phyloP scores from a whole-genome alignment of 768 basidiomycete genomes.

The Termitomyces sp. region DNA sequence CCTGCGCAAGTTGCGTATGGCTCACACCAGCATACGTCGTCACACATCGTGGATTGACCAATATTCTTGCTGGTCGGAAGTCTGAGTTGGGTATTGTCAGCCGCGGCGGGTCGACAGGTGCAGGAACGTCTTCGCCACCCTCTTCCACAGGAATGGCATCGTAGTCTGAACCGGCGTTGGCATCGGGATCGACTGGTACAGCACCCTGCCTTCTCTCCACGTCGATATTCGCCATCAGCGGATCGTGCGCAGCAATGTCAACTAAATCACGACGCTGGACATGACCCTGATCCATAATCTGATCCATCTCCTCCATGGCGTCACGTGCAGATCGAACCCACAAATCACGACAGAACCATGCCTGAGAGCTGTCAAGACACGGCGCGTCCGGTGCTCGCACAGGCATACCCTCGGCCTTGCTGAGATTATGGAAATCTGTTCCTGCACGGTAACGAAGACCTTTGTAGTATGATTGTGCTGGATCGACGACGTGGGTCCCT shows the following conservation, averaged over 20 bases:
- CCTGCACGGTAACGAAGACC: constrained; percentile 84
- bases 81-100: constrained; percentile 81
- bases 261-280: constrained; percentile 22
- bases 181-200: constrained; percentile 53
- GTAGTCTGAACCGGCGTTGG: constrained; percentile 82
- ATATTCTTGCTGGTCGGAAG: constrained; percentile 83
- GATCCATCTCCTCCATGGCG: constrained; percentile 55
- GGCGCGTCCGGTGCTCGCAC: constrained; percentile 71
- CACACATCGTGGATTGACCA: constrained; percentile 94
- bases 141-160: constrained; percentile 78
- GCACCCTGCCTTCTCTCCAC: constrained; percentile 18
- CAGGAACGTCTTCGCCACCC: constrained; percentile 36
- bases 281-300: constrained; percentile 22
- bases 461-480: constrained; percentile 91
- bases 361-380: constrained; percentile 94
- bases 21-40: constrained; percentile 98
- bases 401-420: constrained; percentile 46
- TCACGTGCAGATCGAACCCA: constrained; percentile 89
- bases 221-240: constrained; percentile 23
- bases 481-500: constrained; percentile 95
- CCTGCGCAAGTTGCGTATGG: constrained; percentile 92
- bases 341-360: constrained; percentile 96
- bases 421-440: constrained; percentile 74
- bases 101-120: constrained; percentile 27
- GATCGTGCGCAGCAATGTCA: constrained; percentile 30